Base-by-base conservation (phyloP, 1,139 yeast genomes). In the Hyphopichia wangnamkhiaoensis region DNA sequence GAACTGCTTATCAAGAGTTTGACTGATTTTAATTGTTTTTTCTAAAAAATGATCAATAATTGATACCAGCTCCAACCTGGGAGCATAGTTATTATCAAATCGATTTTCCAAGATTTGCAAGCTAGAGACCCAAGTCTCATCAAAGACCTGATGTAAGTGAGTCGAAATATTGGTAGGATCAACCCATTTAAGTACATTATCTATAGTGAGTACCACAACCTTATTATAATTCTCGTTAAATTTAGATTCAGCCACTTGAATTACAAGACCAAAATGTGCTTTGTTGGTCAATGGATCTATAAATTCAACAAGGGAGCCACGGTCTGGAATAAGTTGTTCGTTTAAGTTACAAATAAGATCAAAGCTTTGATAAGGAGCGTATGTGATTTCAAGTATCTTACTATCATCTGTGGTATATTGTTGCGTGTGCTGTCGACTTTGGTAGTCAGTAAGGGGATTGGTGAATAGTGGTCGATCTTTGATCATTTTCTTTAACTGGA, bases 281-380 rank as follows among this genome's bases (percentile, higher is more conserved):
- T 37, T 36, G 30, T 46, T 36, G 3, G 39, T 36, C 0, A 27
- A 21, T 4, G 51, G 53, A 24, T 53, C 49, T 3, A 45, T 38
- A 40, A 58, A 61, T 42, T 68, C 72, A 1, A 71, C 59, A 1
- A 71, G 39, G 1, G 74, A 65, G 0, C 78, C 78, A 3, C 46
- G 38, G 1, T 37, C 39, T 0, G 72, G 71, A 10, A 51, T 45
- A 5, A 31, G 38, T 12, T 42, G 41, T n/a, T 48, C 48, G 39
- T 54, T 61, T n/a, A 46, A 46, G 12, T 54, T 47, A 5, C 56
- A 37, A 7, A 62, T 56, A 7, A 53, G 52, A 24, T 44, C 37
- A 30, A 51, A 51, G 17, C 40, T 18, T 10, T 37, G 37, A 21
- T 25, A 42, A 3, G 37, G 18, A 25, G 25, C 37, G 24, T 15